Evolutionary conservation across 805 yeast species (phyloP), one percentile per base, ranked within the genome.

Genomic region (Sugiyamaella smithiae): DNA sequence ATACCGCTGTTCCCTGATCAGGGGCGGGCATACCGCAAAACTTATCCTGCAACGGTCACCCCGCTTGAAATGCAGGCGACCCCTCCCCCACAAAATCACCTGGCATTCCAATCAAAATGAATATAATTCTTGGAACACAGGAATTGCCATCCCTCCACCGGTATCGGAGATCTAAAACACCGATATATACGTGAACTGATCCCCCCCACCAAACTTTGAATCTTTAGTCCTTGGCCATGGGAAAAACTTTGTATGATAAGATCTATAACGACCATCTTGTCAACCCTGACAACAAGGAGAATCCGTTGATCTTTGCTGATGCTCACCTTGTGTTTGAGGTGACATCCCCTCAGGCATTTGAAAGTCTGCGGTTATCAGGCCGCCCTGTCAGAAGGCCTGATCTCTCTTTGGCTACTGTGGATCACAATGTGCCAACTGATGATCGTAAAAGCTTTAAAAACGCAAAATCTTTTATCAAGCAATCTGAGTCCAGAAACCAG

Each of bases 341-440:
- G 46, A 93, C 99, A 1, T 90, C 97, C 23, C 98, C 99, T 28
- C 98, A 91, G 70, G 98, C 98, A 8, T 93, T 91, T 64, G 98
- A 93, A 72, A 98, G 98, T 44, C 78, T 91, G 61, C 78, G 76
- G 54, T 84, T 81, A 62, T 96, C 97, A 11, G 86, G 84, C 40
- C 84, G 99, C 74, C 67, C 68, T 51, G 96, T 93, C 45, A 84
- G 98, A 76, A 81, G 98, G 73, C 74, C 57, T 32, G 96, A 89
- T 67, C 86, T 96, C 72, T 87, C 96, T 47, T 76, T 89, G 57
- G 95, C 96, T 44, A 88, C 97, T 1, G 95, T 88, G 26, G 96
- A 90, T 69, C 96, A 93, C 78, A 91, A 91, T 69, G 91, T 93
- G 58, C 99, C 98, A 57, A 93, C 98, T 6, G 80, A 80, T 49